phyloP scores from a whole-genome alignment of 1,139 yeast genomes.

The Zygosaccharomyces sapae region DNA sequence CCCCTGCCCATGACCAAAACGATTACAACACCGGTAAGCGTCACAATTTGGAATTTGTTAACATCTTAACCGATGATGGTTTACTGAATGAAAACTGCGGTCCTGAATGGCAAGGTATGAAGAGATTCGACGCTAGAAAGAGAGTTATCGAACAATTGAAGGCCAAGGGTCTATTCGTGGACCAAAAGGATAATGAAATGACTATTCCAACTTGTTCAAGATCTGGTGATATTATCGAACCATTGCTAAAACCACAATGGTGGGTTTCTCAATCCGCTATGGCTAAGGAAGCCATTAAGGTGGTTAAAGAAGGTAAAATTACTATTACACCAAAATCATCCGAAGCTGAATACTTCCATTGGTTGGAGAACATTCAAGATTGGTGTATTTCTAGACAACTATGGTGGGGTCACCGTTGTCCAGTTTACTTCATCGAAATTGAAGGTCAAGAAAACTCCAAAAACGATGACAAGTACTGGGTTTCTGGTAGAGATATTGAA shows the following conservation, averaged over 20 bases:
- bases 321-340: constrained; percentile 83
- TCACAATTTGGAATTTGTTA: constrained; percentile 80
- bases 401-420: constrained; percentile 99
- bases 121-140: constrained; percentile 91
- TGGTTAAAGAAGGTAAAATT: constrained; percentile 78
- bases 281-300: constrained; percentile 85
- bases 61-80: constrained; percentile 91
- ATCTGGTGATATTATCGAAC: constrained; percentile 96
- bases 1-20: constrained; percentile 97
- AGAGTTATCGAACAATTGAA: constrained; percentile 78
- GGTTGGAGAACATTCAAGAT: constrained; percentile 96
- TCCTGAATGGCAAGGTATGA: constrained; percentile 75
- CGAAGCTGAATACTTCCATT: constrained; percentile 88
- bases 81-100: constrained; percentile 88
- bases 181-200: constrained; percentile 93
- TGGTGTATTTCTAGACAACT: constrained; percentile 99
- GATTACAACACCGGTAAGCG: constrained; percentile 97
- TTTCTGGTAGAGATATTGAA: constrained; percentile 75
- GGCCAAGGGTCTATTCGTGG: constrained; percentile 69
- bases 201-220: constrained; percentile 88
- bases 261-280: constrained; percentile 91
- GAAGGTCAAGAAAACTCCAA: constrained; percentile 62
- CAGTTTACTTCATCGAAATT: constrained; percentile 80
- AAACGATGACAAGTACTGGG: constrained; percentile 72
- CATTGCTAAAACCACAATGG: constrained; percentile 97